Conservation (phyloP, 495 filamentous ascomycete species). For the Durotheca rogersii region DNA sequence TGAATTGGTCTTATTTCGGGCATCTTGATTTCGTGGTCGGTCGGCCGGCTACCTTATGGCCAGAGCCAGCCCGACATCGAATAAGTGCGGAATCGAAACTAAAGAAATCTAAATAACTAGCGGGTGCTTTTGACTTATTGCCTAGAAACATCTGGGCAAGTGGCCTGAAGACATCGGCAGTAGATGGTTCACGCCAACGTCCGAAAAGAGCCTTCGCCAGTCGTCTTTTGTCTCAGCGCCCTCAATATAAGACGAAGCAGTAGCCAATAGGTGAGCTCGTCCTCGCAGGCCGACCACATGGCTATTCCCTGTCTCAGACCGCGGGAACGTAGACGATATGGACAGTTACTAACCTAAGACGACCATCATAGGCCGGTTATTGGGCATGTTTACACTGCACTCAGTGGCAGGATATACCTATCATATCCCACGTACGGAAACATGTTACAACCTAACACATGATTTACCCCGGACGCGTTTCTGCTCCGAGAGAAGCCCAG, state of each 20-base stretch:
- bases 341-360: neutral
- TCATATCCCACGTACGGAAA: neutral
- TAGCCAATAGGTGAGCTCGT: neutral
- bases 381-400: too few species aligned
- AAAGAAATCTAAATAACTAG: neutral
- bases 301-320: neutral
- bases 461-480: too few species aligned
- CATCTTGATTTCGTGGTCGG: too few species aligned
- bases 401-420: neutral
- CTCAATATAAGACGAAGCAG: neutral
- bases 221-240: neutral
- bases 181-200: neutral
- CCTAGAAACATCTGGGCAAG: neutral
- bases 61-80: too few species aligned
- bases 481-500: too few species aligned
- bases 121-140: neutral
- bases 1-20: too few species aligned
- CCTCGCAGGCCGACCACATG: neutral
- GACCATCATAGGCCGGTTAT: neutral
- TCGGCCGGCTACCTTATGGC: too few species aligned
- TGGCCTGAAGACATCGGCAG: neutral
- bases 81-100: neutral
- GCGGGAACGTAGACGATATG: neutral
- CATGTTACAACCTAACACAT: too few species aligned
- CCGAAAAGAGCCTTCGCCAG: neutral